Evolutionary conservation across 1,284 basidiomycete species (phyloP).

Genomic region (Sphagnurus paluster): DNA sequence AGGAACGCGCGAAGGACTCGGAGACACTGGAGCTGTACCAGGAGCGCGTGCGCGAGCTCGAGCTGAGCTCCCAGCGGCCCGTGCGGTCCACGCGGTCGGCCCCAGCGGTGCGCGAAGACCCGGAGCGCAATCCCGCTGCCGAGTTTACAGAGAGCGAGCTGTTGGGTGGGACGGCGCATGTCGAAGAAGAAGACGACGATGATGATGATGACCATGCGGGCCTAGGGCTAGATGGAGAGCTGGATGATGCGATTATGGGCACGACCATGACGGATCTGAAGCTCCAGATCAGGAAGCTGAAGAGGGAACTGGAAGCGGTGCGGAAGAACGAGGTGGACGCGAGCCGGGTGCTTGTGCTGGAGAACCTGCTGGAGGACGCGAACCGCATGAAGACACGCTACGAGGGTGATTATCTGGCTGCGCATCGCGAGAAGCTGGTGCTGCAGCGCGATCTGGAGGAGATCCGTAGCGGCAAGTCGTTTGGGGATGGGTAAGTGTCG

Average conservation of each 20-base stretch:
- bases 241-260: constrained; percentile 82
- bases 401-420: constrained; percentile 84
- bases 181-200: constrained; percentile 32
- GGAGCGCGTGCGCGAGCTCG: constrained; percentile 89
- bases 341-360: constrained; percentile 77
- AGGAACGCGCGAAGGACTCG: constrained; percentile 76
- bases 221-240: constrained; percentile 76
- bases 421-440: constrained; percentile 82
- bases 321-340: constrained; percentile 75
- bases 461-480: constrained; percentile 81
- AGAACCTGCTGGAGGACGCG: constrained; percentile 90
- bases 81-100: constrained; percentile 19
- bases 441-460: constrained; percentile 85
- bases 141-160: constrained; percentile 26
- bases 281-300: constrained; percentile 80
- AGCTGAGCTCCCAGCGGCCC: constrained; percentile 59
- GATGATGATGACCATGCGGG: constrained; percentile 40
- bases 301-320: constrained; percentile 78
- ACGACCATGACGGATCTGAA: constrained; percentile 92
- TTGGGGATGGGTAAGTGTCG: constrained; percentile 75
- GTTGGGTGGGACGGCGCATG: constrained; percentile 27
- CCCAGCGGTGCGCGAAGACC: constrained; percentile 7
- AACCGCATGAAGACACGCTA: constrained; percentile 89
- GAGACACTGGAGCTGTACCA: constrained; percentile 90
- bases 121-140: constrained; percentile 2